Evolutionary conservation across 495 filamentous ascomycete genomes (phyloP).

Genomic region (Choiromyces venosus): DNA sequence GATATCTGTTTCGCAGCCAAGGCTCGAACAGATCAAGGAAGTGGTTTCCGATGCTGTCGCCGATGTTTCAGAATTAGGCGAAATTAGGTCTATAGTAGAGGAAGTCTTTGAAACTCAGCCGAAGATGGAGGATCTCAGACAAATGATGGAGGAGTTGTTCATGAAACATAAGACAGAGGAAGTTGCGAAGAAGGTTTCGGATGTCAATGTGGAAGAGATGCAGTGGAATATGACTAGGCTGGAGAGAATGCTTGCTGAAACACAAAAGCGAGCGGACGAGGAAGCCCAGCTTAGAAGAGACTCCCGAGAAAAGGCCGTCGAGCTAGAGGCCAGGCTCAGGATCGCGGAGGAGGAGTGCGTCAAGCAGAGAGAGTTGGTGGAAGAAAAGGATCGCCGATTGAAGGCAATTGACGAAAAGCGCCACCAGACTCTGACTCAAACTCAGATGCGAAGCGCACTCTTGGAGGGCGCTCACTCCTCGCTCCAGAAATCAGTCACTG

Average conservation of each 20-base stretch:
- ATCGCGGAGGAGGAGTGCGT: conserved; percentile 38
- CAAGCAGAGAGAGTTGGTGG: conserved; percentile 33
- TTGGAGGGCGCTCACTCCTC: conserved; percentile 40
- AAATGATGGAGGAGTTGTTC: conserved; percentile 36
- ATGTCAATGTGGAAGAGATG: conserved; percentile 32
- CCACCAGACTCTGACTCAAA: conserved; percentile 34
- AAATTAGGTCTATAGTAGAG: conserved; percentile 23
- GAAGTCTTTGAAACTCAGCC: conserved; percentile 32
- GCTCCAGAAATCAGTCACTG: conserved; percentile 38
- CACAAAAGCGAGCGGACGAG: conserved; percentile 28
- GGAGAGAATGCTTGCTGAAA: conserved; percentile 32
- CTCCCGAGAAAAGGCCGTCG: conserved; percentile 34
- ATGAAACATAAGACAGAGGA: conserved; percentile 36
- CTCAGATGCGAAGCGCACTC: conserved; percentile 41
- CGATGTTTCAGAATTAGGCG: conserved; percentile 22
- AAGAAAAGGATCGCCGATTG: conserved; percentile 35
- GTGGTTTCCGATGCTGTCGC: conserved; percentile 23
- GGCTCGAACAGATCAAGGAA: conserved; percentile 28
- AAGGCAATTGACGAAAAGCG: conserved; percentile 41
- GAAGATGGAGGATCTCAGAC: conserved; percentile 34
- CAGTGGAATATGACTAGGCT: conserved; percentile 25
- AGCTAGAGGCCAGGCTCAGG: conserved; percentile 38
- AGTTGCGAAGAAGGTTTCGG: conserved; percentile 18
- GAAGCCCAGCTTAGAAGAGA: conserved; percentile 34
- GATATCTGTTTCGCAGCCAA: conserved; percentile 29